Base-by-base conservation (phyloP, 2,329 filamentous ascomycete species). In the Aspergillus novofumigatus region DNA sequence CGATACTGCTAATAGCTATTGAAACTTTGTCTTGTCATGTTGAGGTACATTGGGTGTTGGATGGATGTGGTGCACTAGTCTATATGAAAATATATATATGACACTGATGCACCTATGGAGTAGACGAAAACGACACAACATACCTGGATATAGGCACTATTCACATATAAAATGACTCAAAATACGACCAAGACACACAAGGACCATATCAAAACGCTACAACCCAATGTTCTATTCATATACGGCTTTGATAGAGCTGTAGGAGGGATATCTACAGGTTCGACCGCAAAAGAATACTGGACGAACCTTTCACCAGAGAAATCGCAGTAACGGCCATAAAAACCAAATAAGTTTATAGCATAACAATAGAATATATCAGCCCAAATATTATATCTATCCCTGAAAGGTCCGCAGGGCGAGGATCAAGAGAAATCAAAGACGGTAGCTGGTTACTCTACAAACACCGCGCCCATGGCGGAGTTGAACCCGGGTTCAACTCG, bases 101-200 rank as follows among this genome's bases (percentile, higher is more conserved):
- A 2, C 10, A 1, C 7, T 3, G n/a, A 21, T 9, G 41, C 21
- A 44, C n/a, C 9, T 20, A 9, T 8, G n/a, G 41, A 2, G 7
- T 10, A 21, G 10, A 10, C n/a, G 2, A 10, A 7, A 10, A 3
- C 7, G 9, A 21, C n/a, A 21, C 21, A 11, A 44, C 0, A 20
- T 21, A 21, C 9, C 2, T 3, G 4, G 41, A 21, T 3, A 44
- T 21, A 21, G 14, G 3, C n/a, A 11, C 41, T 0, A 2, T 6
- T 3, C 2, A 44, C n/a, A 11, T 3, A 0, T 0, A 1, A 21
- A 2, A 17, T 6, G 8, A 20, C 3, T 5, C 2, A 4, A 10
- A 21, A 9, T 4, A 44, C n/a, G 2, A 23, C 0, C 3, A 1
- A 11, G 21, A 21, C 10, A 47, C 14, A 17, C 32, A 14, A 38